These are phyloP conservation scores for Panellus pusillus DNA, from an alignment of 768 basidiomycete species.

Conservation along the genomic window DNA sequence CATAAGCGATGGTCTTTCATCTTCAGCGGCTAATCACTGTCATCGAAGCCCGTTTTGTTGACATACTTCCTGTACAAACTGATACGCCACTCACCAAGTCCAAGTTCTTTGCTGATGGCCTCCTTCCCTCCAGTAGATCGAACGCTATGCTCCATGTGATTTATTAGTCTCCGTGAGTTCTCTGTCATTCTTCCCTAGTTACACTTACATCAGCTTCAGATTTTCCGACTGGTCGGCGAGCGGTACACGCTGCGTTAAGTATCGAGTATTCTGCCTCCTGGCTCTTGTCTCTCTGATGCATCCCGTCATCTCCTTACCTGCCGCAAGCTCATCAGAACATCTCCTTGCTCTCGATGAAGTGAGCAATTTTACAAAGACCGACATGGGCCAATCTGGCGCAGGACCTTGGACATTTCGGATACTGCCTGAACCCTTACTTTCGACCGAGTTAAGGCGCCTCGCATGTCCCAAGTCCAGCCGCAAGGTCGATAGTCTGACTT, in stretches of 20 bases:
- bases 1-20: no score
- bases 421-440: conserved; percentile 40
- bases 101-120: conserved; percentile 14
- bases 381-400: conserved; percentile 52
- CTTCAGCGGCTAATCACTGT: background rate
- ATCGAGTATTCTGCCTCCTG: conserved; percentile 2
- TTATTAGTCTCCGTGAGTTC: conserved; percentile 18
- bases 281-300: conserved; percentile 22
- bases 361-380: conserved; percentile 50
- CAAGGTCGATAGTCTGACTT: conserved; percentile 27
- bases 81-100: conserved; percentile 3
- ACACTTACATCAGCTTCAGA: conserved; percentile 22
- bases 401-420: conserved; percentile 56
- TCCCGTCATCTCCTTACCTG: conserved; percentile 42
- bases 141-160: conserved; percentile 19
- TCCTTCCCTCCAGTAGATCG: conserved; percentile 4
- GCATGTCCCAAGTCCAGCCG: conserved; percentile 37
- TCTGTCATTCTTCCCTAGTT: conserved; percentile 22
- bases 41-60: background rate
- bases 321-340: conserved; percentile 47
- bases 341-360: conserved; percentile 54
- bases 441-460: conserved; percentile 38
- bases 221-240: conserved; percentile 19
- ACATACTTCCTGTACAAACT: background rate
- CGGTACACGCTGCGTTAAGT: conserved; percentile 19